Conservation (phyloP, 257 asterid genomes). For the Capsicum rhomboideum region DNA sequence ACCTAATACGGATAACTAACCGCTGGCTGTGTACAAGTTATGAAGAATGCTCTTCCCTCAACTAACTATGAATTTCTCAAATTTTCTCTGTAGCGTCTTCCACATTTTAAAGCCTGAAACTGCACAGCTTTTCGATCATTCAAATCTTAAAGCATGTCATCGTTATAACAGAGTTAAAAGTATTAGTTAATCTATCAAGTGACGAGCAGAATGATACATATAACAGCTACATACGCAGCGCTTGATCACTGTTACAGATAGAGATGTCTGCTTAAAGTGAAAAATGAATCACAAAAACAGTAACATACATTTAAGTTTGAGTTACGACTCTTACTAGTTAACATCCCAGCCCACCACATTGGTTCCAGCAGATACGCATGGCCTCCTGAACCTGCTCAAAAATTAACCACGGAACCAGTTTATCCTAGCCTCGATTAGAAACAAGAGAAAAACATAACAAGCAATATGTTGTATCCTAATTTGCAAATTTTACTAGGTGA, state of each 20-base stretch:
- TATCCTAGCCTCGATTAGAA: background rate
- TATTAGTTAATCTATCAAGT: background rate
- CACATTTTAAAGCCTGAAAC: no score
- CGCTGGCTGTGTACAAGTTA: no score
- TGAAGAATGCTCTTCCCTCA: no score
- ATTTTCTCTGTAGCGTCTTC: no score
- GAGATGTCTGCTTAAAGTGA: background rate
- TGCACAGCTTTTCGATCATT: background rate
- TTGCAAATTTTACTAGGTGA: no score
- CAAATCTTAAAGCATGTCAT: background rate
- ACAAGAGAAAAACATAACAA: background rate
- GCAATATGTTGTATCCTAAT: background rate
- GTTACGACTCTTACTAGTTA: slow-evolving; percentile 49
- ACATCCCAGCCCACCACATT: slow-evolving; percentile 95
- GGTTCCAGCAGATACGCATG: slow-evolving; percentile 70
- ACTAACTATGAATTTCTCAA: no score
- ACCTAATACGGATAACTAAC: background rate
- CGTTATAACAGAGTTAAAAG: background rate
- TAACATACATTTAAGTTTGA: background rate
- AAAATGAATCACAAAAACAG: background rate
- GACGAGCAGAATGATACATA: background rate
- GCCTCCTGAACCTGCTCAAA: slow-evolving; percentile 73
- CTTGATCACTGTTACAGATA: background rate
- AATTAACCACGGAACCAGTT: background rate
- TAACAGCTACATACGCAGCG: background rate